Evolutionary conservation across 352 stramenopile species (phyloP), one percentile per base, ranked within the genome.

Genomic region (Thraustochytrium striatum): DNA sequence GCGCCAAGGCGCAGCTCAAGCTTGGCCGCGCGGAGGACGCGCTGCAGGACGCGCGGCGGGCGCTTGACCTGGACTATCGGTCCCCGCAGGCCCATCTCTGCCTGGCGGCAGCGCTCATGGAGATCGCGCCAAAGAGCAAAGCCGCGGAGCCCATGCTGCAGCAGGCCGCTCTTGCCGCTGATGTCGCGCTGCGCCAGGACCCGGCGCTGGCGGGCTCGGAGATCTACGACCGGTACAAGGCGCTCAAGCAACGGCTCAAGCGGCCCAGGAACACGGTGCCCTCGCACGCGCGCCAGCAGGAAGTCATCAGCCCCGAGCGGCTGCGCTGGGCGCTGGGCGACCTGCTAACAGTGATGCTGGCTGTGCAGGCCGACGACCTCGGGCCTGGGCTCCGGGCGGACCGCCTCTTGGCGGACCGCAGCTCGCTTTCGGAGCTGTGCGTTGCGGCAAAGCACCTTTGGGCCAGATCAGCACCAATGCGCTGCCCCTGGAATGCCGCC

Each of bases 1-100:
- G 97, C 83, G 94, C 92, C 69, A 88, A 92, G 72, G 92, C 92
- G 13, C 89, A 95, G 62, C 85, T 93, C 73, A 89, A 96, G 43
- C 84, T 96, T 2, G 92, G 94, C 62, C 88, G 95, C 79, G 96
- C 91, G 61, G 83, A 94, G 52, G 86, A 89, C 30, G 94, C 92
- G 0, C 90, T 97, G 52, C 87, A 96, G 83, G 89, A 91, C 3
- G 97, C 94, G 83, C 88, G 90, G 43, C 87, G 89, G 61, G 89
- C 90, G 36, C 86, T 97, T 0, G 90, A 96, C 81, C 88, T 96
- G 21, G 92, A 98, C 85, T 2, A 8, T 13, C 16, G 9, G 16
- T 8, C 53, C 41, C 35, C 59, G 5, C 28, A 44, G n/a, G 59
- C 59, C 5, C 36, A 70, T 35, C 59, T 70, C 9, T 70, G 35